phyloP scores from a whole-genome alignment of 495 filamentous ascomycete species.

The Bacidia rubella region DNA sequence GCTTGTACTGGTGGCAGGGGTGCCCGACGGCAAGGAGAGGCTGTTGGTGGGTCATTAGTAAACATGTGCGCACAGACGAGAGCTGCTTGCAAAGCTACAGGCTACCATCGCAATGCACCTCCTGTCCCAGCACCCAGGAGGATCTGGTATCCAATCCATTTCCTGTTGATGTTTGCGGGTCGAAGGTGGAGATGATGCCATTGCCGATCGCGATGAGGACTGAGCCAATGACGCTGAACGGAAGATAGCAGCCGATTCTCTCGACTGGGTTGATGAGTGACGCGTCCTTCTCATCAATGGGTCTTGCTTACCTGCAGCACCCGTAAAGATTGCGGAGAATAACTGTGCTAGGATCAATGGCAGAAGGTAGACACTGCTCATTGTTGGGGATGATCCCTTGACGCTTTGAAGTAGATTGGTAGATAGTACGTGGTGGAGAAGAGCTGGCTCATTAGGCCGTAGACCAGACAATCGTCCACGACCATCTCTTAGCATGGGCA shows the following conservation, averaged over 20 bases:
- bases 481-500: slow-evolving; percentile 4
- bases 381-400: slow-evolving; percentile 26
- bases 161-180: slow-evolving; percentile 26
- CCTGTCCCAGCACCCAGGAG: slow-evolving; percentile 22
- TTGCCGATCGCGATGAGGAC: slow-evolving; percentile 14
- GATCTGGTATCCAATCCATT: slow-evolving; percentile 50
- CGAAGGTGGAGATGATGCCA: slow-evolving; percentile 42
- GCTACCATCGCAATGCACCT: too few species aligned
- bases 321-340: not conserved
- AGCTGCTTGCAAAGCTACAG: slow-evolving; percentile 1
- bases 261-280: slow-evolving; percentile 15
- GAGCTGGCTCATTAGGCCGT: too few species aligned
- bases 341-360: slow-evolving; percentile 29
- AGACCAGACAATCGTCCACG: too few species aligned
- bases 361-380: slow-evolving; percentile 38
- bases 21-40: slow-evolving; percentile 20
- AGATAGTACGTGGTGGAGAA: too few species aligned
- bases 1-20: too few species aligned
- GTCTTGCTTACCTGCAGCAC: not conserved
- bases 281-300: slow-evolving; percentile 14
- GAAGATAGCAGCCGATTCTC: slow-evolving; percentile 12
- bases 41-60: not conserved
- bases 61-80: not conserved
- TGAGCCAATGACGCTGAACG: slow-evolving; percentile 4
- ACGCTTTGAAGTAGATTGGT: too few species aligned